Evolutionary conservation across 805 yeast species (phyloP).

Genomic region (Candida insectalens): DNA sequence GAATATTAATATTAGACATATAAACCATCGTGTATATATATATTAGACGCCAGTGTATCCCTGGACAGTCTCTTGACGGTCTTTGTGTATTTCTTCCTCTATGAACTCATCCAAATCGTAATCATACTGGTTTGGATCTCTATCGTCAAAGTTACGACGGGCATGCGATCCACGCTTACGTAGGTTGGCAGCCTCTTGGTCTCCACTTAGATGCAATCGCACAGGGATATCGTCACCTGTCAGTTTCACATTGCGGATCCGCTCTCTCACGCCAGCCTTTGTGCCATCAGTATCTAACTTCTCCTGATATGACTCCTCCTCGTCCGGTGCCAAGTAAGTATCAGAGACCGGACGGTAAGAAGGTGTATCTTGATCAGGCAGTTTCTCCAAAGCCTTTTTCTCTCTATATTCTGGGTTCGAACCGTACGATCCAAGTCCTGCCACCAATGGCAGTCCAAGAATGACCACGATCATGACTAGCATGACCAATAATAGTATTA

Average conservation of each 20-base stretch:
- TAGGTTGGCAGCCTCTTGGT: constrained; percentile 7
- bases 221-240: constrained; percentile 23
- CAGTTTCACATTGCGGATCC: constrained; percentile 12
- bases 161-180: constrained; percentile 1
- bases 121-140: constrained; percentile 36
- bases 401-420: constrained; percentile 17
- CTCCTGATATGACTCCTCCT: constrained; percentile 9
- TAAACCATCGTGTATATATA: not conserved
- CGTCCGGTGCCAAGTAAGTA: constrained; percentile 25
- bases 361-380: not conserved
- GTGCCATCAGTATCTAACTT: too few relatives aligned
- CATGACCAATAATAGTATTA: constrained; percentile 11
- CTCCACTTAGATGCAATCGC: constrained; percentile 15
- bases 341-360: constrained; percentile 2
- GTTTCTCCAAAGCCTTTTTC: constrained; percentile 6
- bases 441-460: constrained; percentile 16
- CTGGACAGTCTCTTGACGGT: constrained; percentile 5
- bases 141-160: constrained; percentile 4
- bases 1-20: too few relatives aligned
- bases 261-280: constrained; percentile 17
- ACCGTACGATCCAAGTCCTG: constrained; percentile 20
- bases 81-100: constrained; percentile 22
- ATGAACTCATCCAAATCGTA: constrained; percentile 39
- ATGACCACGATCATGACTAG: constrained; percentile 14
- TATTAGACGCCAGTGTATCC: constrained; percentile 4